Evolutionary conservation across 495 filamentous ascomycete genomes (phyloP).

Genomic region (Margaritispora aquatica): DNA sequence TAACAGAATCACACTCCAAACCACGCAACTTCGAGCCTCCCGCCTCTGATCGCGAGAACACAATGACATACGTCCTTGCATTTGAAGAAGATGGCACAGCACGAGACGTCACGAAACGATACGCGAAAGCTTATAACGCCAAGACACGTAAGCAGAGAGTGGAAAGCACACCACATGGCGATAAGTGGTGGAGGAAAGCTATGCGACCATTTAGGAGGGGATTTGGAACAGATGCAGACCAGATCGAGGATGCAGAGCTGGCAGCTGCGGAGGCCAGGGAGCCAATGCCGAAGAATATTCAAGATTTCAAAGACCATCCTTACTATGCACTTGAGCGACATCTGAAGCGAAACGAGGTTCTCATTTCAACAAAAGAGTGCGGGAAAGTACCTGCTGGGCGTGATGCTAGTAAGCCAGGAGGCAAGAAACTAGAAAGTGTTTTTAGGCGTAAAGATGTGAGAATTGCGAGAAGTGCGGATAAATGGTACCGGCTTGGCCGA

Average conservation of each 20-base stretch:
- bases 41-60: slow-evolving; percentile 61
- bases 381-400: slow-evolving; percentile 73
- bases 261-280: slow-evolving; percentile 63
- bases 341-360: slow-evolving; percentile 73
- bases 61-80: slow-evolving; percentile 75
- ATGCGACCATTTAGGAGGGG: slow-evolving; percentile 55
- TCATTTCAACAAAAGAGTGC: slow-evolving; percentile 59
- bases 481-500: slow-evolving; percentile 83
- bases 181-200: slow-evolving; percentile 64
- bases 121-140: slow-evolving; percentile 75
- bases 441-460: slow-evolving; percentile 79
- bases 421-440: slow-evolving; percentile 53
- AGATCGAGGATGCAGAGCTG: slow-evolving; percentile 75
- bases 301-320: slow-evolving; percentile 91
- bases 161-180: slow-evolving; percentile 59
- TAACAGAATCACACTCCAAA: slow-evolving; percentile 69
- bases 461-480: slow-evolving; percentile 64
- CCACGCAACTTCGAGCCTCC: slow-evolving; percentile 73
- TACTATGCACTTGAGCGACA: slow-evolving; percentile 85
- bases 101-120: slow-evolving; percentile 76
- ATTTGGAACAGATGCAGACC: slow-evolving; percentile 59
- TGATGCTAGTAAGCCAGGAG: slow-evolving; percentile 37
- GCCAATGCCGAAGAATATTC: slow-evolving; percentile 82
- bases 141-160: slow-evolving; percentile 77
- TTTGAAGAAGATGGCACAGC: slow-evolving; percentile 71